Evolutionary conservation across 768 basidiomycete species (phyloP).

Genomic region (Lentinus tigrinus): DNA sequence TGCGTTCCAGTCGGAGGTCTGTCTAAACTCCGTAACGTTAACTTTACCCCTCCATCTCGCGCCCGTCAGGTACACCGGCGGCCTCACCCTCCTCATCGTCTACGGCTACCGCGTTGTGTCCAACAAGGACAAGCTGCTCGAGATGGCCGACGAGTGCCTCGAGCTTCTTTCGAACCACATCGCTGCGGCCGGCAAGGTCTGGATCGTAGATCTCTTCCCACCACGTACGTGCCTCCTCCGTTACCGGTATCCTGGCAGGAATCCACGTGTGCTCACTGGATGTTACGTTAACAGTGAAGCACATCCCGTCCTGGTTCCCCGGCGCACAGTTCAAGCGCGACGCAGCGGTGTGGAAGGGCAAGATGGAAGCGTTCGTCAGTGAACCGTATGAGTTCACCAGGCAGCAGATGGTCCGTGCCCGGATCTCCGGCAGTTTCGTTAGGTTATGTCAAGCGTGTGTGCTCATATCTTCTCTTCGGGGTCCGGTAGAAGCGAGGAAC

Average conservation of each 20-base stretch:
- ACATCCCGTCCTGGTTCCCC: constrained; percentile 30
- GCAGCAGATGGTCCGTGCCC: constrained; percentile 13
- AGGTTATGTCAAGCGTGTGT: background rate
- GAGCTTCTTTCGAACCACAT: constrained; percentile 21
- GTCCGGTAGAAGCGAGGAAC: constrained; percentile 34
- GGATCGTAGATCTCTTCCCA: constrained; percentile 22
- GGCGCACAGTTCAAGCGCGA: constrained; percentile 26
- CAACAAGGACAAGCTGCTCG: constrained; percentile 15
- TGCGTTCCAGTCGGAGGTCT: background rate
- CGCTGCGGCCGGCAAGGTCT: constrained; percentile 17
- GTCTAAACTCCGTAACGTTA: background rate
- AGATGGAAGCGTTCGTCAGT: constrained; percentile 17
- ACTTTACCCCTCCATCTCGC: background rate
- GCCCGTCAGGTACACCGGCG: constrained; percentile 11
- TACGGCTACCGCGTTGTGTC: constrained; percentile 21
- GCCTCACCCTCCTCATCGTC: constrained; percentile 21
- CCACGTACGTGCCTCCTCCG: constrained; percentile 3
- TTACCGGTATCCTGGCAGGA: background rate
- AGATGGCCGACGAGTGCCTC: constrained; percentile 19
- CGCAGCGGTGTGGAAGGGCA: constrained; percentile 18
- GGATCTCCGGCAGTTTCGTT: background rate
- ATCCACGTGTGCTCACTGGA: background rate
- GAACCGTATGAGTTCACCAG: constrained; percentile 14
- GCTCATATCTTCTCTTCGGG: background rate
- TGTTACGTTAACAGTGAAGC: constrained; percentile 15